A percentile compares a stretch with the other conserved stretches of the same genome.
Evolutionary conservation across 176 grass and related monocot genomes (phyloP).

Genomic region (Oryza australiensis): DNA sequence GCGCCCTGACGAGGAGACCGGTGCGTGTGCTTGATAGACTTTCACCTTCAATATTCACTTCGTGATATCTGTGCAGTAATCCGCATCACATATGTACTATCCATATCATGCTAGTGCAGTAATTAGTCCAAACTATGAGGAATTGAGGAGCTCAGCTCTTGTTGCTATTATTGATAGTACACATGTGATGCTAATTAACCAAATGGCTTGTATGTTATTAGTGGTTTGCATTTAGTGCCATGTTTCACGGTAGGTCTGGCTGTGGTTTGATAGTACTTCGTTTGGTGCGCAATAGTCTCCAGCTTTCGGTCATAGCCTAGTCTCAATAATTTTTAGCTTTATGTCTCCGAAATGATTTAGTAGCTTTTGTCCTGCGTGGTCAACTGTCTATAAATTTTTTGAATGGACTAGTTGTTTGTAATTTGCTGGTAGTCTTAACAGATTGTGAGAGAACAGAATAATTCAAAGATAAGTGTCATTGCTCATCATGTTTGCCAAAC

Average conservation of each 20-base stretch:
- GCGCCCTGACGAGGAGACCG: conserved; percentile 57
- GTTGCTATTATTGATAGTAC: background rate
- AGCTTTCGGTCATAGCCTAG: background rate
- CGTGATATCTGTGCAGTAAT: background rate
- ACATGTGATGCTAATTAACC: conserved; percentile 18
- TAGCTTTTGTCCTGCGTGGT: conserved; percentile 9
- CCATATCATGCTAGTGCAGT: background rate
- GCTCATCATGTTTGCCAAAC: background rate
- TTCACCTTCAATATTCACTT: background rate
- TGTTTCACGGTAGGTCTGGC: conserved; percentile 11
- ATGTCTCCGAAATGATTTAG: background rate
- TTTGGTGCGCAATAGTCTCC: conserved; percentile 41
- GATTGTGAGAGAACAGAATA: background rate
- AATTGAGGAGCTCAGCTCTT: background rate
- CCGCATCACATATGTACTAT: too few relatives aligned
- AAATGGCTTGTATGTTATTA: background rate
- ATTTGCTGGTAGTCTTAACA: background rate
- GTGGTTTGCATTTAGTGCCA: conserved; percentile 35
- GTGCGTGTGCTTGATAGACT: conserved; percentile 32
- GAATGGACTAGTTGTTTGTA: background rate
- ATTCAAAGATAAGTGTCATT: background rate
- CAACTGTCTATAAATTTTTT: background rate
- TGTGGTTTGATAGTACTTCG: background rate
- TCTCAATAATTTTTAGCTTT: conserved; percentile 12
- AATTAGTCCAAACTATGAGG: background rate